Conservation (phyloP, 2,329 filamentous ascomycete genomes). For the Thielaviopsis cerberus region DNA sequence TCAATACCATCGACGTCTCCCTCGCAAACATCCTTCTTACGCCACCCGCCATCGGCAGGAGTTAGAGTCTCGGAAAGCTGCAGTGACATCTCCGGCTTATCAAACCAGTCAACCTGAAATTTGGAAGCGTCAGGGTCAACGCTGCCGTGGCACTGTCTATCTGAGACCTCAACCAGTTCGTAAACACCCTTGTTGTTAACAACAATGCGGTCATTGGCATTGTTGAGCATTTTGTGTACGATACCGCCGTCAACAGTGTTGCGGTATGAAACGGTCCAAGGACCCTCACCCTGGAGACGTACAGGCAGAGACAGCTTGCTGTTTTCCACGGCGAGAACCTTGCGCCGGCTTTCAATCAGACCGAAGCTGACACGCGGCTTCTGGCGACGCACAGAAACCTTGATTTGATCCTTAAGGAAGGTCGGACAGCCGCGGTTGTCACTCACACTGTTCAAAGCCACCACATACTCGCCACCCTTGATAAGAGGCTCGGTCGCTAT, state of each 20-base stretch:
- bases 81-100: constrained; percentile 54
- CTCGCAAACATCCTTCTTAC: constrained; percentile 76
- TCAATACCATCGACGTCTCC: constrained; percentile 84
- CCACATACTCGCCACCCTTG: constrained; percentile 75
- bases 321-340: constrained; percentile 57
- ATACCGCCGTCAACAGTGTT: constrained; percentile 28
- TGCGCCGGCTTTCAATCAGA: constrained; percentile 60
- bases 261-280: constrained; percentile 64
- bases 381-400: constrained; percentile 73
- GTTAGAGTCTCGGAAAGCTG: constrained; percentile 43
- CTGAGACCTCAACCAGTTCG: constrained; percentile 57
- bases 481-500: constrained; percentile 59
- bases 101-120: constrained; percentile 74
- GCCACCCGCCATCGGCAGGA: constrained; percentile 34
- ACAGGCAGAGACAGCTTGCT: constrained; percentile 58
- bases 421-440: constrained; percentile 77
- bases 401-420: constrained; percentile 65
- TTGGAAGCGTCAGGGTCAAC: constrained; percentile 54
- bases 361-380: constrained; percentile 76
- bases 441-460: constrained; percentile 70
- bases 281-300: constrained; percentile 65
- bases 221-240: constrained; percentile 30
- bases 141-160: constrained; percentile 64
- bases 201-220: constrained; percentile 48
- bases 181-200: constrained; percentile 56